Evolutionary conservation across 345 rosid species (phyloP).

Genomic region (Balakata baccata): DNA sequence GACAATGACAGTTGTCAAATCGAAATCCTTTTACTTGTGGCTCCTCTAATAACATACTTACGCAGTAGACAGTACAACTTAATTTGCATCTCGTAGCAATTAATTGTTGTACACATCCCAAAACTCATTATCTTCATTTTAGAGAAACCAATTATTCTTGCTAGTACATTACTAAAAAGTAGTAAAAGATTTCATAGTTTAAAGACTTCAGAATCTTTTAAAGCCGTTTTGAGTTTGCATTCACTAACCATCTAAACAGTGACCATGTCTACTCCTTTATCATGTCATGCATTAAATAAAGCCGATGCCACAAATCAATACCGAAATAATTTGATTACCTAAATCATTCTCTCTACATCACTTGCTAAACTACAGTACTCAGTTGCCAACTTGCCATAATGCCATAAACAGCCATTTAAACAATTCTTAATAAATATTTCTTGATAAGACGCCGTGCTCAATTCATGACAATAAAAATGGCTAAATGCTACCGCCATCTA

Average conservation of each 20-base stretch:
- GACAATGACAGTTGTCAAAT: background rate
- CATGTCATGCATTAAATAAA: background rate
- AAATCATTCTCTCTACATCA: background rate
- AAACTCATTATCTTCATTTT: background rate
- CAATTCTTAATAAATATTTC: background rate
- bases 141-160: background rate
- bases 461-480: background rate
- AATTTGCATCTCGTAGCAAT: background rate
- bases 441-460: slow-evolving; percentile 13
- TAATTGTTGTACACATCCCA: background rate
- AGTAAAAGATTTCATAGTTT: background rate
- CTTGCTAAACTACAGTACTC: background rate
- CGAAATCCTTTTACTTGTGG: background rate
- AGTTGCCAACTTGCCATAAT: no score
- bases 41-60: background rate
- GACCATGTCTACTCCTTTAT: background rate
- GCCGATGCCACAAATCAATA: background rate
- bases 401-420: slow-evolving; percentile 1
- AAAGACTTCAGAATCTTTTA: background rate
- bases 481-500: background rate
- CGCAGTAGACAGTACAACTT: background rate
- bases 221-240: background rate
- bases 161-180: background rate
- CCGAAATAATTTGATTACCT: background rate
- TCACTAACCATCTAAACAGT: background rate